phyloP scores from a whole-genome alignment of 805 yeast species.

The Sugiyamaella qingdaonensis region DNA sequence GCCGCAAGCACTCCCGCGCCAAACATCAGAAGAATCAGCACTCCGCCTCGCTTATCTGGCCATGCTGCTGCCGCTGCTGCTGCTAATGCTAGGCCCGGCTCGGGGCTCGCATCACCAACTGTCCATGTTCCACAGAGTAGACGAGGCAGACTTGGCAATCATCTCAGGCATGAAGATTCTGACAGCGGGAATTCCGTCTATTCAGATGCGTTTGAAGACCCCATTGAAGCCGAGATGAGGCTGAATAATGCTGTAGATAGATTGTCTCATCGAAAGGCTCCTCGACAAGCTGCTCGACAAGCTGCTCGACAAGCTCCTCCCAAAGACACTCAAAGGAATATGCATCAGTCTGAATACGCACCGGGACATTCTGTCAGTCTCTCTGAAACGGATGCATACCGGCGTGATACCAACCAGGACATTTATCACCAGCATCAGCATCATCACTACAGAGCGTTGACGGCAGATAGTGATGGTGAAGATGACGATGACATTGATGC shows the following conservation, averaged over 20 bases:
- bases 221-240: conserved; percentile 3
- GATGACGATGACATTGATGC: conserved; percentile 18
- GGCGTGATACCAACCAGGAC: not conserved
- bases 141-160: not conserved
- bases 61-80: conserved; percentile 11
- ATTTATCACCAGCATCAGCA: not conserved
- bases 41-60: conserved; percentile 1
- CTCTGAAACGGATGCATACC: not conserved
- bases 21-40: not conserved
- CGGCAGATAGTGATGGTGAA: conserved; percentile 7
- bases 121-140: not conserved
- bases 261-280: not conserved
- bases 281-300: not conserved
- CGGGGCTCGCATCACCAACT: not conserved
- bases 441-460: conserved; percentile 9
- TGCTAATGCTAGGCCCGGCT: not conserved
- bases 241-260: not conserved
- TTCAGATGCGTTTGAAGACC: conserved; percentile 23
- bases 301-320: not conserved
- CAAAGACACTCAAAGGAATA: not conserved
- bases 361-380: not conserved
- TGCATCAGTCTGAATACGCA: not conserved
- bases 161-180: conserved; percentile 9
- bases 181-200: conserved; percentile 23
- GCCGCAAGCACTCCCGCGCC: not conserved